Base-by-base conservation (phyloP, 257 asterid species). In the Solanum phureja region DNA sequence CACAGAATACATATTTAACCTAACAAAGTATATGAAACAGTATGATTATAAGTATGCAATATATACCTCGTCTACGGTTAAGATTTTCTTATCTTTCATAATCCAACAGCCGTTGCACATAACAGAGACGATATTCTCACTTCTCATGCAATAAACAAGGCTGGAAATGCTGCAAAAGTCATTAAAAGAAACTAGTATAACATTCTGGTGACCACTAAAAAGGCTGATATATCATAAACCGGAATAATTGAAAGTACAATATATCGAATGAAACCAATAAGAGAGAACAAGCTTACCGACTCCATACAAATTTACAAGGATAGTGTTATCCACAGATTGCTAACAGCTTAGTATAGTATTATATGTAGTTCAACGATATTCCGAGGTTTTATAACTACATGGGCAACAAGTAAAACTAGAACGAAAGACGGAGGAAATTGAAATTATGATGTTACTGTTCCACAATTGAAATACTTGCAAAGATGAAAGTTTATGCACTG, bases 31-130 rank as follows among this genome's bases (percentile, higher is more conserved):
- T 42, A 37, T 23, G 38, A 71, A 38, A 24, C 24, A 82, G 38
- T 23, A 79, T 4, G 75, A 74, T 19, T 21, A 3, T 19, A 74
- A 5, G 18, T 40, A 75, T 23, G 24, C 49, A 60, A 52, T 92
- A 93, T 44, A 11, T 44, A 49, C 98, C 98, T 95, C 97, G 46
- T 93, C 91, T 79, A 94, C 86, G 27, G 92, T 92, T 83, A 91
- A 52, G 81, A 94, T 92, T 46, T 90, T 93, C 87, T 88, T 89
- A 69, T 95, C 96, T 87, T 91, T 89, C 98, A 95, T 94, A 86
- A 95, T 91, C 98, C 98, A 94, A 18, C 90, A 92, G 21, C 98
- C 98, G 14, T 95, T 93, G 91, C 98, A 94, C 95, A 94, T 92
- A 37, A 95, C 89, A 1, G 97, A 93, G 27, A 90, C 88, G 23